A percentile compares a stretch with the other conserved stretches of the same genome.
phyloP scores from a whole-genome alignment of 208 protist species.

The Trypanosoma theileri region DNA sequence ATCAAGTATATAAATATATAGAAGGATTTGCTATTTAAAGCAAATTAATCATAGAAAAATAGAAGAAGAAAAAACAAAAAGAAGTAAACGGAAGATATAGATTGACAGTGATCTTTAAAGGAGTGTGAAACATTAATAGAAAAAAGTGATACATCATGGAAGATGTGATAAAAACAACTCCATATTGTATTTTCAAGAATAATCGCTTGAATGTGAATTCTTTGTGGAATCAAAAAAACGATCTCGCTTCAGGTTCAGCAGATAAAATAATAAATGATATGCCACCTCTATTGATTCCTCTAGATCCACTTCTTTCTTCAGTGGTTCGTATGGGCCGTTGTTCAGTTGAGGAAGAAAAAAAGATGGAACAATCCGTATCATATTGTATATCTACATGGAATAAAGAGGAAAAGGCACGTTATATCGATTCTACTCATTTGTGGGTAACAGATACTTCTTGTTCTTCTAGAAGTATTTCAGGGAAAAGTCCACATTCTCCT shows the following conservation, averaged over 20 bases:
- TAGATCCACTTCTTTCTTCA: conserved; percentile 16
- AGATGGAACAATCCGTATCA: neutral
- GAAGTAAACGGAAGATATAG: conserved; percentile 1
- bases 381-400: conserved; percentile 4
- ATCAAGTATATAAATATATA: too few relatives aligned
- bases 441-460: conserved; percentile 9
- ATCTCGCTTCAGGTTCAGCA: neutral
- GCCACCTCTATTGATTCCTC: conserved; percentile 7
- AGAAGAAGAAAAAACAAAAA: neutral
- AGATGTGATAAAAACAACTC: neutral
- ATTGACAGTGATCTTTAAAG: conserved; percentile 4
- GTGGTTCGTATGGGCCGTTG: conserved; percentile 11
- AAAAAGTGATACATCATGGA: neutral
- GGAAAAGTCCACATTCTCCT: neutral
- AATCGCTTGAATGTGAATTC: neutral
- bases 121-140: neutral
- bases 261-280: neutral
- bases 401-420: conserved; percentile 10
- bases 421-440: neutral
- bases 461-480: neutral
- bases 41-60: too few relatives aligned
- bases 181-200: conserved; percentile 17
- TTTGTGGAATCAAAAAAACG: neutral
- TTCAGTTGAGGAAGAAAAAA: neutral
- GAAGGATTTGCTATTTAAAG: too few relatives aligned